A percentile compares a stretch with the other conserved stretches of the same genome.
These are phyloP conservation scores for Fraxinus sp. DNA, from an alignment of 305 asterid genomes.

Conservation along the genomic window DNA sequence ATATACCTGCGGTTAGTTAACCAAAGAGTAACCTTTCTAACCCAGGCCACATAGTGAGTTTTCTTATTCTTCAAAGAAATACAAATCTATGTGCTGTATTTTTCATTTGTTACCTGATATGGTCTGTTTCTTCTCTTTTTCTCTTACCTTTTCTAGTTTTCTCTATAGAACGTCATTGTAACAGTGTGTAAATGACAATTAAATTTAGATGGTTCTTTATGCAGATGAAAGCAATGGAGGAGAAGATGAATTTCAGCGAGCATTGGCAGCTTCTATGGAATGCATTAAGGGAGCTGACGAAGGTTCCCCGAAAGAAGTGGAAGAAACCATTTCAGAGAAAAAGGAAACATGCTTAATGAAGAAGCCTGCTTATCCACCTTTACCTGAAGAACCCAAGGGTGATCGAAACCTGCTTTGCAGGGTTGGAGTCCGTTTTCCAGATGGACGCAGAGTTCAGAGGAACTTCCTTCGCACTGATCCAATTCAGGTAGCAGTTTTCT, in stretches of 20 bases:
- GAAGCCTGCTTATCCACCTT: constrained; percentile 64
- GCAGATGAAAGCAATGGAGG: constrained; percentile 53
- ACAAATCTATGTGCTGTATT: not conserved
- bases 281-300: constrained; percentile 39
- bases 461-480: constrained; percentile 81
- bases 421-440: constrained; percentile 91
- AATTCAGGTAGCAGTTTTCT: constrained; percentile 54
- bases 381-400: constrained; percentile 91
- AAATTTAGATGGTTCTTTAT: constrained; percentile 27
- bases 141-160: constrained; percentile 15
- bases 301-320: constrained; percentile 39
- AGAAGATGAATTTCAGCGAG: constrained; percentile 71
- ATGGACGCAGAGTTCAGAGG: constrained; percentile 90
- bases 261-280: constrained; percentile 82
- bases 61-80: not conserved
- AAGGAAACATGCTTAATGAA: constrained; percentile 27
- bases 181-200: constrained; percentile 17
- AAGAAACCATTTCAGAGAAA: constrained; percentile 39
- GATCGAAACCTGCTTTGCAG: constrained; percentile 71
- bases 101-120: not conserved
- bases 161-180: not conserved
- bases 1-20: not conserved
- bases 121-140: constrained; percentile 7
- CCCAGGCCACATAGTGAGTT: not conserved
- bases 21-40: not conserved